Conservation (phyloP, 352 stramenopile species). For the Globisporangium paroecandrum region DNA sequence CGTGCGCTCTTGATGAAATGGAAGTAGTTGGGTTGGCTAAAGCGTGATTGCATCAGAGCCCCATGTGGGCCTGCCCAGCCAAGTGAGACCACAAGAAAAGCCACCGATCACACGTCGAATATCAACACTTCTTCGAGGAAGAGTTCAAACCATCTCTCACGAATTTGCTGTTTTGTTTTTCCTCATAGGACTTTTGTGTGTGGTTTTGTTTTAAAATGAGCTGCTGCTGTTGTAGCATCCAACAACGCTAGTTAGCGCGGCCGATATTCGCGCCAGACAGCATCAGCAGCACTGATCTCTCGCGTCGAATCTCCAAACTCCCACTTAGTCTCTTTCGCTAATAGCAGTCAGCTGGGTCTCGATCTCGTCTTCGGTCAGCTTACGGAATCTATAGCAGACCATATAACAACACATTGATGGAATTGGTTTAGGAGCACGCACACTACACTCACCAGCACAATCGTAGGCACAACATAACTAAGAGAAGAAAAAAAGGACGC, state of each 20-base stretch:
- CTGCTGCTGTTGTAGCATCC: not conserved
- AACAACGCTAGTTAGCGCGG: not conserved
- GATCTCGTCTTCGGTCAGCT: constrained; percentile 96
- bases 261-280: not conserved
- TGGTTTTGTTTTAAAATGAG: not conserved
- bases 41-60: too few relatives aligned
- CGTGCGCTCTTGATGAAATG: too few relatives aligned
- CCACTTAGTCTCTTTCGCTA: constrained; percentile 89
- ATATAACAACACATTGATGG: constrained; percentile 12
- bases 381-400: constrained; percentile 70
- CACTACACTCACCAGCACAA: too few relatives aligned
- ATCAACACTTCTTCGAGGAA: too few relatives aligned
- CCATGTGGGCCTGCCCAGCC: too few relatives aligned
- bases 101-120: too few relatives aligned
- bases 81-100: too few relatives aligned
- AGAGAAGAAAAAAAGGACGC: constrained; percentile 30
- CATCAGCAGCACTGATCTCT: not conserved
- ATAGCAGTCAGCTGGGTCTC: constrained; percentile 98
- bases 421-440: not conserved
- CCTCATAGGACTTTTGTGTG: not conserved
- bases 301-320: not conserved
- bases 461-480: not conserved
- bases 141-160: not conserved
- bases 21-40: too few relatives aligned
- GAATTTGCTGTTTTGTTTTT: not conserved